Base-by-base conservation (phyloP, 495 filamentous ascomycete species). In the Penicillium maclennaniae region DNA sequence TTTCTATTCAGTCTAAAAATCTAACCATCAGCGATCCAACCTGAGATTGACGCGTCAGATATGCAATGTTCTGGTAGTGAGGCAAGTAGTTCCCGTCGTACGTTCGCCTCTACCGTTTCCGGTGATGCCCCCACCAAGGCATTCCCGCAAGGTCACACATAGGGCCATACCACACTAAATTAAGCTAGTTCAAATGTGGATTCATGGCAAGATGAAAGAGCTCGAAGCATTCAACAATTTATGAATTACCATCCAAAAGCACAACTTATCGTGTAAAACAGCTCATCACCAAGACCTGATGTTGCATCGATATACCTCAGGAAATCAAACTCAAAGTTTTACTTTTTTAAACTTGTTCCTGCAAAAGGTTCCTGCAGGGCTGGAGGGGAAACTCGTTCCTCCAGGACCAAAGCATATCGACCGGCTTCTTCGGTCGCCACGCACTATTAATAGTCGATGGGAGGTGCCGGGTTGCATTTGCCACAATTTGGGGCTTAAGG, bases 381-480 rank as follows among this genome's bases (percentile, higher is more conserved):
- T 31, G 5, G 7, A 34, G 15, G 23, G 23, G 23, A 23, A 5
- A 2, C 5, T 23, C 23, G 23, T 23, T 2, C 23, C 23, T 23
- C 23, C 17, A 34, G 12, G 34, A 12, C 17, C 45, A 9, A 12
- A 34, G 15, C 25, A 34, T 36, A 19, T 9, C 51, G 46, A 51
- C 19, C 2, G 42, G 42, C 14, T 26, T n/a, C 20, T 42, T 7
- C 28, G 6, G 19, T 49, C 28, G 15, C 25, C 46, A 36, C n/a
- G 0, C 7, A 12, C 51, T 54, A 54, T 50, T 54, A 54, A 54
- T 58, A 54, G 50, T 38, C 9, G 37, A 25, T 41, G 39, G 28
- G 43, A 51, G 36, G 43, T 6, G 3, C 28, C n/a, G 34, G 31
- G 51, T 54, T 47, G 56, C 43, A 55, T 58, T 58, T 49, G 55